Evolutionary conservation across 129 eudicot species (phyloP).

Genomic region (Chrysanthemum lavandulifolium): DNA sequence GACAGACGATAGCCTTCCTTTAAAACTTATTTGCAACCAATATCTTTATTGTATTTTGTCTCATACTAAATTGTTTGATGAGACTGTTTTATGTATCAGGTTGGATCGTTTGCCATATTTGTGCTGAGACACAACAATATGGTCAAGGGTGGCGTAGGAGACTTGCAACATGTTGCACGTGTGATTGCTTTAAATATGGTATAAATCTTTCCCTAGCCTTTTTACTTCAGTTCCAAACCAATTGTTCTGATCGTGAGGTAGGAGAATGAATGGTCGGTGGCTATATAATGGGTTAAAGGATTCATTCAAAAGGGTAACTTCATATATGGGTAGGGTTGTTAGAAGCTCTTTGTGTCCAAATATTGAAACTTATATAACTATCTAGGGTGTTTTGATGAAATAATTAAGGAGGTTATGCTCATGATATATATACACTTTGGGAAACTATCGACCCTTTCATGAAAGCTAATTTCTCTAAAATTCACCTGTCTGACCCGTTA

Average conservation of each 20-base stretch:
- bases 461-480: too few species aligned
- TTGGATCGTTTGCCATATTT: constrained; percentile 81
- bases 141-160: constrained; percentile 54
- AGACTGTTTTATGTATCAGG: constrained; percentile 43
- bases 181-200: constrained; percentile 79
- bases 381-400: too few species aligned
- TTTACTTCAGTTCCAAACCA: background rate
- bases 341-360: too few species aligned
- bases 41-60: background rate
- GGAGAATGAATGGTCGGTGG: background rate
- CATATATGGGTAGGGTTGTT: background rate
- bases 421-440: background rate
- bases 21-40: background rate
- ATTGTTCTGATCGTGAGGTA: background rate
- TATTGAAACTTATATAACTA: too few species aligned
- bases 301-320: too few species aligned
- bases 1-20: background rate
- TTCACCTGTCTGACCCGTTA: too few species aligned
- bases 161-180: constrained; percentile 65
- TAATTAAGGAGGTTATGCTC: background rate
- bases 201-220: constrained; percentile 18
- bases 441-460: background rate
- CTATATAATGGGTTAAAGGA: background rate
- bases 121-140: constrained; percentile 70
- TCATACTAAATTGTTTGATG: background rate